Conservation (phyloP, 345 rosid species). For the Gossypium thurberi region DNA sequence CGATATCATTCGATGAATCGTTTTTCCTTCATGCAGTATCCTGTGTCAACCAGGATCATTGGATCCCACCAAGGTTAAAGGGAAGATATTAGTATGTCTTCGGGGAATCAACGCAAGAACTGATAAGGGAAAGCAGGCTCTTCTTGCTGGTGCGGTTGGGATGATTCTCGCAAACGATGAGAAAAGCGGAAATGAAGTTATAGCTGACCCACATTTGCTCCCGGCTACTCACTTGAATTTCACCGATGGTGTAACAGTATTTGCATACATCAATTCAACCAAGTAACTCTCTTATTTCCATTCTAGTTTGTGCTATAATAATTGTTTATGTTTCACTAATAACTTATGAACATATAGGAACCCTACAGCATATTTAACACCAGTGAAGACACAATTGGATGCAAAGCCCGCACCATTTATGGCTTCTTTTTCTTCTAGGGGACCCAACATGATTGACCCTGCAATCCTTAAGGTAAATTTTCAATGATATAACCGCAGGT, state of each 20-base stretch:
- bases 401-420: conserved; percentile 31
- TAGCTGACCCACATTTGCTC: conserved; percentile 35
- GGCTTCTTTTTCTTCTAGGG: conserved; percentile 44
- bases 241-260: conserved; percentile 30
- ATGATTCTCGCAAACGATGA: conserved; percentile 45
- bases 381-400: conserved; percentile 9
- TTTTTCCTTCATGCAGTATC: conserved; percentile 14
- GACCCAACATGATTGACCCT: conserved; percentile 31
- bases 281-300: conserved; percentile 25
- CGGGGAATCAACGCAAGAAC: conserved; percentile 23
- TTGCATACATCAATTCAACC: conserved; percentile 34
- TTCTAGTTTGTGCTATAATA: background rate
- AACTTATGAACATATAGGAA: conserved; percentile 16
- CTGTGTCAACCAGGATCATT: conserved; percentile 37
- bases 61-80: conserved; percentile 50
- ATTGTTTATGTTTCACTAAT: background rate
- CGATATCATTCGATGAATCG: background rate
- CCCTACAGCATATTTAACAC: conserved; percentile 28
- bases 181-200: conserved; percentile 18
- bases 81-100: conserved; percentile 59
- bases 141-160: conserved; percentile 46
- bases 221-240: conserved; percentile 38
- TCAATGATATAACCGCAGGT: background rate
- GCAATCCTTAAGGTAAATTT: conserved; percentile 30
- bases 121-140: conserved; percentile 31